A percentile compares a stretch with the other conserved stretches of the same genome.
These are phyloP conservation scores for Asterophora lycoperdoides DNA, from an alignment of 768 basidiomycete genomes.

Conservation along the genomic window DNA sequence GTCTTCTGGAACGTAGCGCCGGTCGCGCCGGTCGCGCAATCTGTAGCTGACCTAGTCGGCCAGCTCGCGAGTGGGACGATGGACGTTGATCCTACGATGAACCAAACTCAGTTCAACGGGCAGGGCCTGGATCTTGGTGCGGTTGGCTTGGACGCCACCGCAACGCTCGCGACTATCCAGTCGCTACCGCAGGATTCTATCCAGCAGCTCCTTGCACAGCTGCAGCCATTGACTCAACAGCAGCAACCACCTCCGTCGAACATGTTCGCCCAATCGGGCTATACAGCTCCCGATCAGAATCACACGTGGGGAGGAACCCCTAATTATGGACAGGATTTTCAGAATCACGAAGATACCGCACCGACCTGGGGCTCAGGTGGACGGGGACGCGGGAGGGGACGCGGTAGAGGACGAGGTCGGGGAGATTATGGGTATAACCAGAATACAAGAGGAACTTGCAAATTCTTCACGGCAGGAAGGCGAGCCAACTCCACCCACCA, in stretches of 20 bases:
- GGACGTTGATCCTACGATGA: slow-evolving; percentile 34
- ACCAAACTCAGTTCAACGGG: slow-evolving; percentile 27
- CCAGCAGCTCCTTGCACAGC: slow-evolving; percentile 53
- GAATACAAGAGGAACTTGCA: slow-evolving; percentile 86
- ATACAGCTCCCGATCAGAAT: slow-evolving; percentile 16
- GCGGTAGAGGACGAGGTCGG: slow-evolving; percentile 45
- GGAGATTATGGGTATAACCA: slow-evolving; percentile 64
- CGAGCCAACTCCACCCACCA: slow-evolving; percentile 53
- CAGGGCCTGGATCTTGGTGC: slow-evolving; percentile 33
- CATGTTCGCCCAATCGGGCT: slow-evolving; percentile 6
- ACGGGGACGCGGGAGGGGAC: slow-evolving; percentile 55
- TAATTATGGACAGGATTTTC: slow-evolving; percentile 42
- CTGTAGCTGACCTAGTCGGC: slow-evolving; percentile 68
- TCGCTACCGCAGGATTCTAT: slow-evolving; percentile 56
- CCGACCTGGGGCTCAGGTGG: slow-evolving; percentile 38
- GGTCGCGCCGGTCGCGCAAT: slow-evolving; percentile 28
- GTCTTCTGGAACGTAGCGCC: slow-evolving; percentile 58
- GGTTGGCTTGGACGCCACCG: slow-evolving; percentile 41
- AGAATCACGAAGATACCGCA: slow-evolving; percentile 39
- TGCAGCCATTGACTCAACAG: slow-evolving; percentile 21
- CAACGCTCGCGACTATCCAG: slow-evolving; percentile 41
- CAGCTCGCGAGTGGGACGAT: slow-evolving; percentile 49
- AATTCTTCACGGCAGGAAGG: slow-evolving; percentile 89
- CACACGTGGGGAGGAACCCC: slow-evolving; percentile 6
- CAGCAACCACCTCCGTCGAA: slow-evolving; percentile 18